Percentiles rank a stretch among this genome's conserved stretches.
These are phyloP conservation scores for Fomitopsis pulvina DNA, from an alignment of 768 basidiomycete species.

Conservation along the genomic window DNA sequence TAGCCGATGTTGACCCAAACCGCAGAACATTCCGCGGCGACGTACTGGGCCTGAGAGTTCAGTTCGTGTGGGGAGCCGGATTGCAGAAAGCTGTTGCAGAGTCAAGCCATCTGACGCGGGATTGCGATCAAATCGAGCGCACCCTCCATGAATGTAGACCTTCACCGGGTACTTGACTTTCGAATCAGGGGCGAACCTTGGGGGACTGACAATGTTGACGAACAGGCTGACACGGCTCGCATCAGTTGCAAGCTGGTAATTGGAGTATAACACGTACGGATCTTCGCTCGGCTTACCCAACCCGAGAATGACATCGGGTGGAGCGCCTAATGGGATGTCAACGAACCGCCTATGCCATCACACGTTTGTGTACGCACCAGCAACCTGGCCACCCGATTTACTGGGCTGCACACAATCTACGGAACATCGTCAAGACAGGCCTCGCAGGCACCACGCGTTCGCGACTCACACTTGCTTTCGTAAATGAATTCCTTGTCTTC, in stretches of 20 bases:
- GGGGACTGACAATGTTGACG: constrained; percentile 58
- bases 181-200: constrained; percentile 33
- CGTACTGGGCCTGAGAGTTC: constrained; percentile 56
- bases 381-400: constrained; percentile 59
- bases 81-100: constrained; percentile 54
- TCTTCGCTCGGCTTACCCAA: constrained; percentile 64
- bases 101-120: neutral
- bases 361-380: constrained; percentile 30
- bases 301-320: constrained; percentile 56
- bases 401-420: constrained; percentile 55
- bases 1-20: constrained; percentile 77
- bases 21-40: constrained; percentile 55
- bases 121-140: neutral
- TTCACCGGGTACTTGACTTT: constrained; percentile 55
- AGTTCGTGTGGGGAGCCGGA: constrained; percentile 69
- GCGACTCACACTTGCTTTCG: constrained; percentile 49
- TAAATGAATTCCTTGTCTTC: constrained; percentile 51
- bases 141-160: constrained; percentile 78
- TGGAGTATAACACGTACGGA: constrained; percentile 34
- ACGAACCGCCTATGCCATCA: no score
- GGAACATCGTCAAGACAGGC: neutral
- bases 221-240: constrained; percentile 38
- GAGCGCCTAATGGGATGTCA: constrained; percentile 28
- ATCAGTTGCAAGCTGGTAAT: neutral
- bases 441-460: neutral